These are phyloP conservation scores for Saturnispora ahearnii DNA, from an alignment of 805 yeast genomes.

Conservation along the genomic window DNA sequence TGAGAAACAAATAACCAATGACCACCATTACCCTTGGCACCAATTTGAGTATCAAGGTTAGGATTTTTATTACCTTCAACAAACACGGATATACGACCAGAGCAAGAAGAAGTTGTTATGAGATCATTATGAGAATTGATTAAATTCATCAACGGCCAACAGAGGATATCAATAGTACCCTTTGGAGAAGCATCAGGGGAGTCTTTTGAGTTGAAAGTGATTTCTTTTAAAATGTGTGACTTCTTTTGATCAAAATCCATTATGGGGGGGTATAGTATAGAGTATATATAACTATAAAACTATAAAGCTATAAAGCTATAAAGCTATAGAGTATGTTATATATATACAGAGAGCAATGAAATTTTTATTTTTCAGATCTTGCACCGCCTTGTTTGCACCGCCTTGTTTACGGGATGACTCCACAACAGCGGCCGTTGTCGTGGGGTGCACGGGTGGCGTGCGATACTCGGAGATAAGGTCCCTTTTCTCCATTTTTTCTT, in stretches of 20 bases:
- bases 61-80: slow-evolving; percentile 57
- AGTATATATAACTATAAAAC: too few species aligned
- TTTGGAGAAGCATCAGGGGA: slow-evolving; percentile 73
- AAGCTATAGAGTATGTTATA: too few species aligned
- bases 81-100: slow-evolving; percentile 79
- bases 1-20: slow-evolving; percentile 78
- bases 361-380: neutral
- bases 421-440: neutral
- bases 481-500: neutral
- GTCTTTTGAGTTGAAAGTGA: slow-evolving; percentile 32
- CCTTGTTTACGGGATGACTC: neutral
- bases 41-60: slow-evolving; percentile 33
- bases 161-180: slow-evolving; percentile 69
- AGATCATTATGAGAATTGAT: slow-evolving; percentile 56
- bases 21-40: slow-evolving; percentile 83
- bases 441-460: neutral
- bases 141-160: slow-evolving; percentile 61
- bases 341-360: neutral
- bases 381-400: neutral
- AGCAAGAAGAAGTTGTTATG: slow-evolving; percentile 85
- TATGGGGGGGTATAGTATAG: neutral
- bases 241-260: slow-evolving; percentile 67
- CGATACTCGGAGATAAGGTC: neutral
- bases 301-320: too few species aligned
- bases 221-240: slow-evolving; percentile 41